phyloP scores from a whole-genome alignment of 108 stramenopile species.

The Schizochytrium sp. region DNA sequence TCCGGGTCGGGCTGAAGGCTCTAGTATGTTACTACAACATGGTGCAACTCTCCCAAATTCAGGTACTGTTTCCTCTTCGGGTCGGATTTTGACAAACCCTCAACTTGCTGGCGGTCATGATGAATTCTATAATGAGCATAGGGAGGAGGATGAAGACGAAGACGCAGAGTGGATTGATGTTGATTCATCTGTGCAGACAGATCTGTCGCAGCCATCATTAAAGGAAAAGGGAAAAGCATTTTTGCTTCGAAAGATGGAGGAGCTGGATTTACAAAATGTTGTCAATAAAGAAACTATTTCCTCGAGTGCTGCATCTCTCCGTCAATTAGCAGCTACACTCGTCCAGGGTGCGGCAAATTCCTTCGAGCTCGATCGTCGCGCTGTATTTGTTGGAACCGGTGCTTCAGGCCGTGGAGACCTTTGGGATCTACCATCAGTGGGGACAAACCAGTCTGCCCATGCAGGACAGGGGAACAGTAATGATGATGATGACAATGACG shows the following conservation, averaged over 20 bases:
- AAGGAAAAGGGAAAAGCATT: constrained; percentile 27
- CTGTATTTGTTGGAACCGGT: neutral
- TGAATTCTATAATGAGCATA: neutral
- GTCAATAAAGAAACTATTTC: constrained; percentile 49
- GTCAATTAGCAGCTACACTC: constrained; percentile 9
- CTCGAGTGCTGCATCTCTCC: constrained; percentile 6
- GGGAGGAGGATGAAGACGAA: neutral
- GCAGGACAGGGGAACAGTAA: neutral
- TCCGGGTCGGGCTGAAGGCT: too few species aligned
- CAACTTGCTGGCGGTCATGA: neutral
- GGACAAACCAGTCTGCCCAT: neutral
- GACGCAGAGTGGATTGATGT: constrained; percentile 54
- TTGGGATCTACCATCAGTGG: neutral
- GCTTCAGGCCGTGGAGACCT: constrained; percentile 27
- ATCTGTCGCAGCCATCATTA: neutral
- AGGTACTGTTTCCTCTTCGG: neutral
- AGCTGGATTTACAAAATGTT: constrained; percentile 36
- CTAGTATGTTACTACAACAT: too few species aligned
- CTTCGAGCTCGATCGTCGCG: neutral
- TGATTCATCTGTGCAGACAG: neutral
- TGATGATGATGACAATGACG: neutral
- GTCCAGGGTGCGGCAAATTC: neutral
- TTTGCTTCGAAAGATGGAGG: neutral
- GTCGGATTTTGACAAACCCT: neutral
- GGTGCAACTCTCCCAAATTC: too few species aligned